Conservation (phyloP, 306 rosid species). For the Purshia tridentata region DNA sequence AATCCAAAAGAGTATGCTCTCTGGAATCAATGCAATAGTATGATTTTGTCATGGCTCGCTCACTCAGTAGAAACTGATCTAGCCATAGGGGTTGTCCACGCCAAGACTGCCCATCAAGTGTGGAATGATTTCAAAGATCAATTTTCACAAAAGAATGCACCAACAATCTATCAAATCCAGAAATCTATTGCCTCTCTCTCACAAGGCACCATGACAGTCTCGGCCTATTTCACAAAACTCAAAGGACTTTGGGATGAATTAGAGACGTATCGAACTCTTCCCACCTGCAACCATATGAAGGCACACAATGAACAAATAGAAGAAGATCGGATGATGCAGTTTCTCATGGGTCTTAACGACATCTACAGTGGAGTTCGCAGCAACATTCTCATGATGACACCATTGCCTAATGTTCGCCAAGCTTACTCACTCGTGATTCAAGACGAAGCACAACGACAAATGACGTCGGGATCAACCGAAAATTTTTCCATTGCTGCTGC, state of each 20-base stretch:
- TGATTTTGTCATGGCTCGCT: not conserved
- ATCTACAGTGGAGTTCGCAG: constrained; percentile 7
- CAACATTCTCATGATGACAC: constrained; percentile 33
- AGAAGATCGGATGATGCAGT: constrained; percentile 27
- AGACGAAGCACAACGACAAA: not conserved
- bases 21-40: too few species aligned
- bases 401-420: not conserved
- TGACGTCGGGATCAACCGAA: not conserved
- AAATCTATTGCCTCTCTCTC: constrained; percentile 7
- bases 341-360: constrained; percentile 36
- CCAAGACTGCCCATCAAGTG: constrained; percentile 10
- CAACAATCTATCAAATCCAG: constrained; percentile 24
- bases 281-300: constrained; percentile 23
- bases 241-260: constrained; percentile 16
- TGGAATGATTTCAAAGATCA: constrained; percentile 28
- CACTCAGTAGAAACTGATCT: constrained; percentile 25
- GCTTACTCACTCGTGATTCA: not conserved
- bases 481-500: not conserved
- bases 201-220: constrained; percentile 17
- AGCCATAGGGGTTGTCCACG: not conserved
- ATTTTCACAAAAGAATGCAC: constrained; percentile 25
- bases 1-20: not conserved
- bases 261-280: not conserved
- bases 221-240: constrained; percentile 24
- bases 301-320: constrained; percentile 20